A percentile compares a stretch with the other conserved stretches of the same genome.
Evolutionary conservation across 768 basidiomycete species (phyloP).

Genomic region (Mycena alexandri): DNA sequence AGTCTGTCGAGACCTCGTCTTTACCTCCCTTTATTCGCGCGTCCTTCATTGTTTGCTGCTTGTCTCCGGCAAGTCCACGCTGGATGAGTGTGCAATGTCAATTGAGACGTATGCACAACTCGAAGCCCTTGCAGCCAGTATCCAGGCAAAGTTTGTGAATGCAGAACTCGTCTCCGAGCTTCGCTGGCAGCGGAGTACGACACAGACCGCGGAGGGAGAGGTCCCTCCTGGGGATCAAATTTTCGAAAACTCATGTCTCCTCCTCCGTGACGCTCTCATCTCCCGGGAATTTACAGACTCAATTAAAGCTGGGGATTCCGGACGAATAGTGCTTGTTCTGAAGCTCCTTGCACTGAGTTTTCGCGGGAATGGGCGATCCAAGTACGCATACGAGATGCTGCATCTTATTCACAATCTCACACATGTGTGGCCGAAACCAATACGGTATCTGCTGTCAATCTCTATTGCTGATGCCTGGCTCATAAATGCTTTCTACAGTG

Average conservation of each 20-base stretch:
- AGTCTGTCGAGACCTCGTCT: slow-evolving; percentile 49
- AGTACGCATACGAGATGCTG: slow-evolving; percentile 52
- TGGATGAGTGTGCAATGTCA: slow-evolving; percentile 38
- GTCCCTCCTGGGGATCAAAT: slow-evolving; percentile 15
- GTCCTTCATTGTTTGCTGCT: slow-evolving; percentile 17
- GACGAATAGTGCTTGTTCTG: slow-evolving; percentile 44
- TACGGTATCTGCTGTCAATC: slow-evolving; percentile 29
- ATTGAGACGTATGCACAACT: slow-evolving; percentile 11
- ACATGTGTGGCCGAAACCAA: slow-evolving; percentile 39
- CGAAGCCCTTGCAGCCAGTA: slow-evolving; percentile 20
- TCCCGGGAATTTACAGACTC: slow-evolving; percentile 33
- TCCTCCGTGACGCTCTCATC: slow-evolving; percentile 31
- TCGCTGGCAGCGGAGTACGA: slow-evolving; percentile 17
- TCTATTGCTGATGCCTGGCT: too few relatives aligned
- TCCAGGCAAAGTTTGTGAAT: slow-evolving; percentile 31
- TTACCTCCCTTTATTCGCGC: slow-evolving; percentile 35
- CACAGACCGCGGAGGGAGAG: slow-evolving; percentile 25
- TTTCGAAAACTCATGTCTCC: slow-evolving; percentile 31
- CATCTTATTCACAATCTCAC: slow-evolving; percentile 44
- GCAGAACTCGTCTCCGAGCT: slow-evolving; percentile 1
- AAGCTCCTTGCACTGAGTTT: slow-evolving; percentile 46
- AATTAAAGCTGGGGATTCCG: slow-evolving; percentile 47
- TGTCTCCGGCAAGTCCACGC: slow-evolving; percentile 3
- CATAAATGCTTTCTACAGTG: slow-evolving; percentile 27
- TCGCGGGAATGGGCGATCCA: slow-evolving; percentile 47